Base-by-base conservation (phyloP, 768 basidiomycete genomes). In the Auricularia auricula-judae region DNA sequence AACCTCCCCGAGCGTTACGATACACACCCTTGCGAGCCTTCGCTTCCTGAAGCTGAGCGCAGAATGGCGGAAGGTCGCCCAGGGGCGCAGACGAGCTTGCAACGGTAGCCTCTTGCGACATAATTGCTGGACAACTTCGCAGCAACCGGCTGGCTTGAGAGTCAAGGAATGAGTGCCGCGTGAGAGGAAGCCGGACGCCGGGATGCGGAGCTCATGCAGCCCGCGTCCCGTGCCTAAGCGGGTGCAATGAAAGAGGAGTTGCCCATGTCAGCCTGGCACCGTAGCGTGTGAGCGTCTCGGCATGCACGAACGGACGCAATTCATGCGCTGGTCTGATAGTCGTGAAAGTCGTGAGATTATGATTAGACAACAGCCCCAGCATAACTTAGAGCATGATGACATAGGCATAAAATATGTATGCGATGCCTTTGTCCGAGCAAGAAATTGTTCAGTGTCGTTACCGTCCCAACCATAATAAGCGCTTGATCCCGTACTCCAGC, bases 401-500 rank as follows among this genome's bases (percentile, higher is more conserved):
- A 51, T 51, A 21, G 14, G 47, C 47, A 51, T 51, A 21, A 16
- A 18, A 51, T 51, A 51, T 21, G 47, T 51, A 10, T 51, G 47
- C 47, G 18, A 51, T 18, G 21, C 47, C 18, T 16, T 29, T 16
- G 47, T 51, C 47, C 47, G 18, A 51, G 16, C 14, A 18, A 12
- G 2, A 8, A 51, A 51, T 29, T 59, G 56, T 35, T 29, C 56
- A 59, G 56, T 59, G 56, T 59, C 56, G 67, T 73, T 69, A 91
- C 67, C 87, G 82, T 61, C 91, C 90, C 60, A 96, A 75, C 93
- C 93, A 96, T 65, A 96, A 75, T 72, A 96, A 76, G 67, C 93
- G 80, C 80, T 95, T 98, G 62, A 97, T 80, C 0, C 91, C 91
- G 73, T 96, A 93, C 71, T 97, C 94, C 85, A 96, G 88, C 76